phyloP scores from a whole-genome alignment of 2,329 filamentous ascomycete species.

The Alternaria arborescens region DNA sequence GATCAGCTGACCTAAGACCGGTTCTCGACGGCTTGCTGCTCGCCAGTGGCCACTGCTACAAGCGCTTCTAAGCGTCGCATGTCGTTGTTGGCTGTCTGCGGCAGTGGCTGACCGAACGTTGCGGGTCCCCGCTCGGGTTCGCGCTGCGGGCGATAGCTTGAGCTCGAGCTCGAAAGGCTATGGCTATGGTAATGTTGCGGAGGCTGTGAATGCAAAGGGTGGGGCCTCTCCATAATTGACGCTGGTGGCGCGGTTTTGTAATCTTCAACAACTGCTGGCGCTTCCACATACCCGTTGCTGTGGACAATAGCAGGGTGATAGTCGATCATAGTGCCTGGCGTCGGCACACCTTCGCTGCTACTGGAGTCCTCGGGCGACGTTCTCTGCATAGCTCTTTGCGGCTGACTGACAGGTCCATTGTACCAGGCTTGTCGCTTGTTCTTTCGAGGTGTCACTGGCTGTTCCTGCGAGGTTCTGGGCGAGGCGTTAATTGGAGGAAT shows the following conservation, averaged over 20 bases:
- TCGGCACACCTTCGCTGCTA: constrained; percentile 64
- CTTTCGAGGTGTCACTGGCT: constrained; percentile 63
- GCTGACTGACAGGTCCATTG: constrained; percentile 60
- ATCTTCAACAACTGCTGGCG: constrained; percentile 53
- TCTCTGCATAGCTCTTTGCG: constrained; percentile 51
- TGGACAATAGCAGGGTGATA: constrained; percentile 63
- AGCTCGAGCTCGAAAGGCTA: constrained; percentile 36
- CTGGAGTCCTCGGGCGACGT: constrained; percentile 65
- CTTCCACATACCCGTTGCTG: constrained; percentile 58
- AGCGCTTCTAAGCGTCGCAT: constrained; percentile 68
- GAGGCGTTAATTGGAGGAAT: constrained; percentile 44
- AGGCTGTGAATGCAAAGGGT: constrained; percentile 41
- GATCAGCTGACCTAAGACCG: constrained; percentile 25
- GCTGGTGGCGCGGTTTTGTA: constrained; percentile 45
- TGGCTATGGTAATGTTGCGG: constrained; percentile 43
- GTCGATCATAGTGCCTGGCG: constrained; percentile 61
- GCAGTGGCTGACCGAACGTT: constrained; percentile 44
- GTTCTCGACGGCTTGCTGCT: constrained; percentile 53
- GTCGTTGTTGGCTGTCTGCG: constrained; percentile 54
- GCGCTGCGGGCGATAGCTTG: constrained; percentile 41
- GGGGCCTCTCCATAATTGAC: constrained; percentile 50
- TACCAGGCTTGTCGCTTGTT: constrained; percentile 78
- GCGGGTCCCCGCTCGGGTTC: constrained; percentile 42
- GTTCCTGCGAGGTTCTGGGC: constrained; percentile 50
- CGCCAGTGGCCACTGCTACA: constrained; percentile 71